These are phyloP conservation scores for Crepidotus variabilis DNA, from an alignment of 768 basidiomycete species.

Conservation along the genomic window DNA sequence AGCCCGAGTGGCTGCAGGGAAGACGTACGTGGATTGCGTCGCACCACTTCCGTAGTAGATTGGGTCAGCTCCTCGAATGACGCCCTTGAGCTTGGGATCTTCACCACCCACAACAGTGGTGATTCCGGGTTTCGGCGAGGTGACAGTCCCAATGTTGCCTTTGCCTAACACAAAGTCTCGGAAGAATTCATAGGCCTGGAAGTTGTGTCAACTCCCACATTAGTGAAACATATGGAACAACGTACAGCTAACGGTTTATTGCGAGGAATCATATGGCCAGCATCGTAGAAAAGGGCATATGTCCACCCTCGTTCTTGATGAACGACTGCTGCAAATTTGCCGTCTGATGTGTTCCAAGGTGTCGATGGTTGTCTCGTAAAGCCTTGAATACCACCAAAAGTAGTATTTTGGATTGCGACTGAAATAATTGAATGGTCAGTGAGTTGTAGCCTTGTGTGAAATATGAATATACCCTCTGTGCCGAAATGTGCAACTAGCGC, in stretches of 20 bases:
- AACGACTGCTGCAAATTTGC: slow-evolving; percentile 61
- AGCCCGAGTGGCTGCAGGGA: slow-evolving; percentile 49
- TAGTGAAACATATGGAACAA: neutral
- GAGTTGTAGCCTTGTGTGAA: neutral
- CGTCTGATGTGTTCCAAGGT: slow-evolving; percentile 58
- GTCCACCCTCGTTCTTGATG: slow-evolving; percentile 75
- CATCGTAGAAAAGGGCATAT: slow-evolving; percentile 38
- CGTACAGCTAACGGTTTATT: slow-evolving; percentile 35
- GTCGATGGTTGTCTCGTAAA: slow-evolving; percentile 69
- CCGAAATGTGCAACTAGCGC: slow-evolving; percentile 59
- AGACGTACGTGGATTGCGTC: slow-evolving; percentile 51
- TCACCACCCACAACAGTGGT: slow-evolving; percentile 46
- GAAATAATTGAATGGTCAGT: slow-evolving; percentile 6
- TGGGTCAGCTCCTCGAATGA: slow-evolving; percentile 50
- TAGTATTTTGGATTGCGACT: slow-evolving; percentile 75
- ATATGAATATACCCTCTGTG: slow-evolving; percentile 44
- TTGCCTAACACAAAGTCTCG: slow-evolving; percentile 69
- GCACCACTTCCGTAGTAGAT: slow-evolving; percentile 53
- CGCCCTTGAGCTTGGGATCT: slow-evolving; percentile 35
- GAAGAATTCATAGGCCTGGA: slow-evolving; percentile 55
- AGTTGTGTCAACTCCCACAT: neutral
- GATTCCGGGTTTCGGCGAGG: slow-evolving; percentile 21
- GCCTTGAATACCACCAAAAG: slow-evolving; percentile 74
- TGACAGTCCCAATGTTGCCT: slow-evolving; percentile 50
- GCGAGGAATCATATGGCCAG: slow-evolving; percentile 39